phyloP scores from a whole-genome alignment of 371 early-diverging fungal genomes.

The Actinomortierella ambigua region DNA sequence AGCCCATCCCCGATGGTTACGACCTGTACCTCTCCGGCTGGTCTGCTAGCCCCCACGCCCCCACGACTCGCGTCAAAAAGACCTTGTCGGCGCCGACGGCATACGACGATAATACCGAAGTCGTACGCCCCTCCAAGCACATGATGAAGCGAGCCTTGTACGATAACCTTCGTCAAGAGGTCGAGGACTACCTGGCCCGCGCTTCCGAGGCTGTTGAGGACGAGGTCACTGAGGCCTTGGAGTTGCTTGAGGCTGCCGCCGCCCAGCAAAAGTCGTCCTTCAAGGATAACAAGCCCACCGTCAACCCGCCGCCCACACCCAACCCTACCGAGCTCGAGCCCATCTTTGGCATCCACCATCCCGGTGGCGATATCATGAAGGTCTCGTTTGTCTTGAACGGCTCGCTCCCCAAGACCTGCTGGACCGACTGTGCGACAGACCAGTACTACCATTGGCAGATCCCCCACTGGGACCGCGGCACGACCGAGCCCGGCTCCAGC shows the following conservation, averaged over 20 bases:
- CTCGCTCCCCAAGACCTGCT: conserved; percentile 38
- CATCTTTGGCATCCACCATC: conserved; percentile 56
- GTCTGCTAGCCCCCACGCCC: conserved; percentile 33
- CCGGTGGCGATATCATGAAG: conserved; percentile 56
- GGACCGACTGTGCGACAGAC: conserved; percentile 42
- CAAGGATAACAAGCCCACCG: too few relatives aligned
- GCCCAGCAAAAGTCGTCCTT: neutral
- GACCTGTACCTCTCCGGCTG: conserved; percentile 54
- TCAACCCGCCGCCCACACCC: too few relatives aligned
- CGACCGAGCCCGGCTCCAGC: conserved; percentile 59
- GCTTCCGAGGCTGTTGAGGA: neutral
- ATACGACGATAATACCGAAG: neutral
- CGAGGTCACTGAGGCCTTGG: neutral
- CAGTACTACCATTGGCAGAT: conserved; percentile 38
- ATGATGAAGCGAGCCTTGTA: neutral
- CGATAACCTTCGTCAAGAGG: conserved; percentile 2
- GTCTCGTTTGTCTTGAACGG: conserved; percentile 49
- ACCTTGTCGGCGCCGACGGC: neutral
- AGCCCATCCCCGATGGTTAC: conserved; percentile 54
- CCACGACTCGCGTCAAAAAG: conserved; percentile 14
- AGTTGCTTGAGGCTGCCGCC: neutral
- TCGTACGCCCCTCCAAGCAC: too few relatives aligned
- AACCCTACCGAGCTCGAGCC: conserved; percentile 13
- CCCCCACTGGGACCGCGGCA: conserved; percentile 40
- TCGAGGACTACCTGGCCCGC: neutral